phyloP scores from a whole-genome alignment of 2,329 filamentous ascomycete species.

The Alternaria tenuissima region DNA sequence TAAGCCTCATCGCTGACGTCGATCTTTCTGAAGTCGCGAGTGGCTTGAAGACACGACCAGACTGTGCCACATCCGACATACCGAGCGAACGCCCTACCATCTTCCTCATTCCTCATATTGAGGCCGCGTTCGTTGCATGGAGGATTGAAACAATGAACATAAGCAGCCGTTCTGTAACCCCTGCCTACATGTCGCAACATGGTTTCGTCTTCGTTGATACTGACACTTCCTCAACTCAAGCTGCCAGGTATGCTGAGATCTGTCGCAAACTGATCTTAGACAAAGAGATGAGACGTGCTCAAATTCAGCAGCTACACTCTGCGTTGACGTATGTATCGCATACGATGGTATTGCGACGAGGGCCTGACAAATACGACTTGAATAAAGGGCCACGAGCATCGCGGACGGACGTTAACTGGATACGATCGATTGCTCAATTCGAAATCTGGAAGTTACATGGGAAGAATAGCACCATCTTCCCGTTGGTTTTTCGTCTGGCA shows the following conservation, averaged over 20 bases:
- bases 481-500: not conserved
- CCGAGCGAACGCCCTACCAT: not conserved
- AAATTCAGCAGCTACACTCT: not conserved
- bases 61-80: not conserved
- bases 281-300: not conserved
- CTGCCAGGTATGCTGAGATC: not conserved
- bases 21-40: not conserved
- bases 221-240: not conserved
- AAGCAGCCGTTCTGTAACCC: not conserved
- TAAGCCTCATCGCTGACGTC: not conserved
- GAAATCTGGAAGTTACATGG: not conserved
- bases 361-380: not conserved
- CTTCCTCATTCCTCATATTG: not conserved
- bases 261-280: not conserved
- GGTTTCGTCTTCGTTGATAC: not conserved
- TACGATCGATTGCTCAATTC: not conserved
- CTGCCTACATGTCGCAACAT: not conserved
- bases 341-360: not conserved
- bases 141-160: not conserved
- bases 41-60: no score
- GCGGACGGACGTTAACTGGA: not conserved
- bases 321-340: not conserved
- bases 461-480: not conserved
- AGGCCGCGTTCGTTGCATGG: not conserved
- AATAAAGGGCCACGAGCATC: not conserved